Evolutionary conservation across 2,329 filamentous ascomycete species (phyloP).

Genomic region (Dactylellina parvicollis): DNA sequence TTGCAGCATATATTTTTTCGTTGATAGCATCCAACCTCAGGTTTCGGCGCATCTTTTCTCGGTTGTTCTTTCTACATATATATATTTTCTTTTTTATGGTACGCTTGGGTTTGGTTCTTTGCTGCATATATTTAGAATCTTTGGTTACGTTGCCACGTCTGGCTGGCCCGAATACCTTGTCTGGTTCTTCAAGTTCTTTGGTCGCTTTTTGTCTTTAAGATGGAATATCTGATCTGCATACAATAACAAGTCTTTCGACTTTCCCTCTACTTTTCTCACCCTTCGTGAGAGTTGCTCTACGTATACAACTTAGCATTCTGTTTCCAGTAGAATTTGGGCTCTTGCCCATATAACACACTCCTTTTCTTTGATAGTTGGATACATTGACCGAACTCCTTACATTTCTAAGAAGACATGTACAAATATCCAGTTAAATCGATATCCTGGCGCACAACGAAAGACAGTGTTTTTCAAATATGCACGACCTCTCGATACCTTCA

Average conservation of each 20-base stretch:
- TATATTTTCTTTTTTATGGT: slow-evolving; percentile 5
- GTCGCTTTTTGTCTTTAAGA: not conserved
- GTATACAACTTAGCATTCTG: no score
- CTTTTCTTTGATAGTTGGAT: no score
- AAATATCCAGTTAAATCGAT: slow-evolving; percentile 6
- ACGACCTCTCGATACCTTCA: no score
- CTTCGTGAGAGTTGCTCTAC: no score
- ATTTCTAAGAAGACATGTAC: slow-evolving; percentile 1
- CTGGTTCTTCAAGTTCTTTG: not conserved
- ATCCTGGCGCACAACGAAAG: no score
- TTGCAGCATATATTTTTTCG: not conserved
- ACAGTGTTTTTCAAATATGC: no score
- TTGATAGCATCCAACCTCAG: slow-evolving; percentile 15
- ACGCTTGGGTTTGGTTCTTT: slow-evolving; percentile 8
- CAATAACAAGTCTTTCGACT: not conserved
- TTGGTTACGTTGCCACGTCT: slow-evolving; percentile 26
- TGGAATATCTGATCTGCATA: not conserved
- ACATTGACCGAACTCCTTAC: no score
- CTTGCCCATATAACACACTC: not conserved
- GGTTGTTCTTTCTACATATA: not conserved
- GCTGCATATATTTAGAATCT: not conserved
- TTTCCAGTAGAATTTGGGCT: no score
- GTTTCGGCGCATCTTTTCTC: slow-evolving; percentile 26
- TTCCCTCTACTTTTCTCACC: no score
- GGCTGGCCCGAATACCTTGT: slow-evolving; percentile 7